Evolutionary conservation across 805 yeast genomes (phyloP).

Genomic region (Candida khao-thaluensis): DNA sequence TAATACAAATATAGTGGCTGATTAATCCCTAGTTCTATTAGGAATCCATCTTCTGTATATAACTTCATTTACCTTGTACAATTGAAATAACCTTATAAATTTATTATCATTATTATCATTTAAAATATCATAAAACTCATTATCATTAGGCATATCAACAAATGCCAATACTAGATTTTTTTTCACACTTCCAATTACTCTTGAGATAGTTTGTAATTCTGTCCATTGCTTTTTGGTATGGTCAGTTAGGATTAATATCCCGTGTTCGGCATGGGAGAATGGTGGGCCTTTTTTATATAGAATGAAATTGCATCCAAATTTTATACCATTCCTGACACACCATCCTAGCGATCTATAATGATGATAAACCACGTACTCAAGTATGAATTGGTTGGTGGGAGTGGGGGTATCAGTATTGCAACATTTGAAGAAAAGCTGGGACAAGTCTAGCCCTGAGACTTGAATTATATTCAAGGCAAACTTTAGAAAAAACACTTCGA

Average conservation of each 20-base stretch:
- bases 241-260: constrained; percentile 49
- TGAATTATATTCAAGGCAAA: constrained; percentile 53
- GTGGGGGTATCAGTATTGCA: constrained; percentile 7
- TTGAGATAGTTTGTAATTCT: constrained; percentile 55
- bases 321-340: constrained; percentile 91
- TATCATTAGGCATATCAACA: constrained; percentile 54
- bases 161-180: constrained; percentile 71
- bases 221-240: constrained; percentile 52
- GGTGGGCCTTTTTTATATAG: constrained; percentile 93
- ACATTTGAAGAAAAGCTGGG: constrained; percentile 23
- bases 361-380: constrained; percentile 73
- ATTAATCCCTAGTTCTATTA: constrained; percentile 72
- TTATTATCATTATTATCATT: constrained; percentile 17
- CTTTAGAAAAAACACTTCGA: constrained; percentile 70
- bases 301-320: constrained; percentile 85
- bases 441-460: constrained; percentile 20
- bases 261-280: constrained; percentile 89
- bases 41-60: constrained; percentile 84
- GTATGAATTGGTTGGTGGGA: constrained; percentile 37
- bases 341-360: constrained; percentile 88
- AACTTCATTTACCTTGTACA: constrained; percentile 61
- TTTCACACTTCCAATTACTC: constrained; percentile 86
- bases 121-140: constrained; percentile 22
- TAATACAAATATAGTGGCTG: no score
- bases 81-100: constrained; percentile 32